Percentiles rank a stretch among this genome's conserved stretches.
These are phyloP conservation scores for Aureobasidium sp. DNA, from an alignment of 2,329 filamentous ascomycete species.

Conservation along the genomic window DNA sequence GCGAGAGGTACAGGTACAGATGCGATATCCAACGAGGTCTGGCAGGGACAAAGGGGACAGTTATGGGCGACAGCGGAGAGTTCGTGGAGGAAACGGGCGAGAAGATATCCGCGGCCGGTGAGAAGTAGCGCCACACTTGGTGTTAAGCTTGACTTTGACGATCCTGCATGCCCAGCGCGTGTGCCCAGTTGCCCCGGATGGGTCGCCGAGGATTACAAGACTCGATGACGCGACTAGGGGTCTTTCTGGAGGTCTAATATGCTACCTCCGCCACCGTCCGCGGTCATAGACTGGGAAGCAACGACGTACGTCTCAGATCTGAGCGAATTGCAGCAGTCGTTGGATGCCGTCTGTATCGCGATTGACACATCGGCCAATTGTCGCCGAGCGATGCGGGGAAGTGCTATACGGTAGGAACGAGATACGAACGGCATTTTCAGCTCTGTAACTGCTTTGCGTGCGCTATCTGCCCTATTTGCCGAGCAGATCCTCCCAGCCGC, in stretches of 20 bases:
- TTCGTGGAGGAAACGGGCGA: constrained; percentile 9
- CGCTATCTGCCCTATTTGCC: not conserved
- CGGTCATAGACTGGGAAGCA: not conserved
- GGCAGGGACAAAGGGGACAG: constrained; percentile 1
- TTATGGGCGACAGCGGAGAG: constrained; percentile 5
- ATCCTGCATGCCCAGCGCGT: constrained; percentile 12
- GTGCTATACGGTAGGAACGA: not conserved
- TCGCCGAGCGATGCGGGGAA: constrained; percentile 8
- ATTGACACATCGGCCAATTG: not conserved
- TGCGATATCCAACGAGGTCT: not conserved
- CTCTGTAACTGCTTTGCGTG: not conserved
- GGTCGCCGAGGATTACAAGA: not conserved
- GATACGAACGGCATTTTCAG: constrained; percentile 9
- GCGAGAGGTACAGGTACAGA: not conserved
- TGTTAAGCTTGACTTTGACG: constrained; percentile 13
- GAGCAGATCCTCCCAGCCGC: not conserved
- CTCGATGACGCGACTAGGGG: constrained; percentile 4
- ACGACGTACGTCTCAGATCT: not conserved
- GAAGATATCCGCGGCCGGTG: constrained; percentile 3
- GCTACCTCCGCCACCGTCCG: not conserved
- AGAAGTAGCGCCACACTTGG: constrained; percentile 7
- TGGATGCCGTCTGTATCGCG: not conserved
- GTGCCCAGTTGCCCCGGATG: not conserved
- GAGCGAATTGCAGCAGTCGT: not conserved
- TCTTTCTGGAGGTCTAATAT: not conserved